Base-by-base conservation (phyloP, 2,329 filamentous ascomycete genomes). In the Zymoseptoria pseudotritici region DNA sequence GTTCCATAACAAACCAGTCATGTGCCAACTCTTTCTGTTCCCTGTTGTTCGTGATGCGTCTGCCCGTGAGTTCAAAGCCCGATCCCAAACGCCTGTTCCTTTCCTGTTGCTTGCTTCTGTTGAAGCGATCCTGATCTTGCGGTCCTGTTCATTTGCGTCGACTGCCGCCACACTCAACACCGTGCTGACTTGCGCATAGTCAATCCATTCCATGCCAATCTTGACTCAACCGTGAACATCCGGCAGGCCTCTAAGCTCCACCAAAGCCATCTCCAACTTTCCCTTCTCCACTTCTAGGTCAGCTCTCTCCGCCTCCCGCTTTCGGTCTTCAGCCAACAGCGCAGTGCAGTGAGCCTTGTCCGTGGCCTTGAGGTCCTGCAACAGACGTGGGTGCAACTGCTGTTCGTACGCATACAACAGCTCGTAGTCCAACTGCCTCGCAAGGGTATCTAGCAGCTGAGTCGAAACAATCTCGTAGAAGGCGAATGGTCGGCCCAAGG, bases 381-480 rank as follows among this genome's bases (percentile, higher is more conserved):
- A 17, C 22, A 71, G 57, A 29, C 54, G 53, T 1, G 36, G 29
- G 0, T 53, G 21, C 2, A 67, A 26, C 1, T 59, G 53, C 9
- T 53, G 29, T 49, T 65, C 59, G 13, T 67, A 59, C 17, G 59
- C 59, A 1, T 58, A 10, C 24, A 69, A 54, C 22, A 73, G 52
- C 4, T 64, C 64, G 20, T 26, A 59, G 31, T 71, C 66, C 10
- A 72, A 29, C 11, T 63, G 60, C 22, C 56, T 60, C 2, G 59
- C 74, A 4, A 82, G 67, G 0, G 70, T 69, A 26, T 91, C 87
- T 0, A 84, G 78, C 66, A 90, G 88, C 1, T 87, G 81, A 36
- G 79, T 75, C 0, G 84, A 82, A 0, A 88, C 87, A 4, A 87
- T 81, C 53, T 83, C 79, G 68, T 91, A 91, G 71, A 91, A 91